These are phyloP conservation scores for Phytomonas francai DNA, from an alignment of 208 protist genomes.

Conservation along the genomic window DNA sequence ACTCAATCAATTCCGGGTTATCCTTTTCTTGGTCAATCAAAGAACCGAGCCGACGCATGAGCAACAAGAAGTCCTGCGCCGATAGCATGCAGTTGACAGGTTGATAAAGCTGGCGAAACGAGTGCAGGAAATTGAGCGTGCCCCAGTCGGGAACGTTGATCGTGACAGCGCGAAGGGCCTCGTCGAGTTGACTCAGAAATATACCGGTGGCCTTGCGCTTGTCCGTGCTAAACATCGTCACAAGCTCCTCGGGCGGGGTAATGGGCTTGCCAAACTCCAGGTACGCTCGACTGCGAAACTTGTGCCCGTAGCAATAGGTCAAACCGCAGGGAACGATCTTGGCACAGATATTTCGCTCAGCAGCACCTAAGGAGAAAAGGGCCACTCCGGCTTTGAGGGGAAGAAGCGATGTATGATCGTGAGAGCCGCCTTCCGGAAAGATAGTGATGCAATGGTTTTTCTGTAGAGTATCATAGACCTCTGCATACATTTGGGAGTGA, in stretches of 20 bases:
- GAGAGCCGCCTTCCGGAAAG: slow-evolving; percentile 95
- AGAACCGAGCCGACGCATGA: slow-evolving; percentile 74
- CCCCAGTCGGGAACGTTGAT: slow-evolving; percentile 90
- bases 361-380: slow-evolving; percentile 87
- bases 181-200: slow-evolving; percentile 79
- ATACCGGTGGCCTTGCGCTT: slow-evolving; percentile 74
- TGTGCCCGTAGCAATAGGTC: slow-evolving; percentile 90
- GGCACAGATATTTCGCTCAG: slow-evolving; percentile 70
- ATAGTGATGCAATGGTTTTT: slow-evolving; percentile 89
- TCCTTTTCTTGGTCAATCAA: slow-evolving; percentile 66
- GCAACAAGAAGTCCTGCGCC: slow-evolving; percentile 71
- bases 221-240: slow-evolving; percentile 62
- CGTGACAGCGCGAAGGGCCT: slow-evolving; percentile 68
- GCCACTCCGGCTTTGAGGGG: slow-evolving; percentile 94
- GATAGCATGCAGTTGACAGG: slow-evolving; percentile 68
- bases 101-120: slow-evolving; percentile 87
- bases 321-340: slow-evolving; percentile 88
- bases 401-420: slow-evolving; percentile 90
- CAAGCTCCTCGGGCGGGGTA: slow-evolving; percentile 57
- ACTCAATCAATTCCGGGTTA: slow-evolving; percentile 53
- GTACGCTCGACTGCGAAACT: slow-evolving; percentile 86
- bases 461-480: slow-evolving; percentile 84
- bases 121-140: slow-evolving; percentile 84
- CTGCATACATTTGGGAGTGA: slow-evolving; percentile 86
- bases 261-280: slow-evolving; percentile 86